Conservation (phyloP, 1,139 yeast species). For the Suhomyces bokatorum region DNA sequence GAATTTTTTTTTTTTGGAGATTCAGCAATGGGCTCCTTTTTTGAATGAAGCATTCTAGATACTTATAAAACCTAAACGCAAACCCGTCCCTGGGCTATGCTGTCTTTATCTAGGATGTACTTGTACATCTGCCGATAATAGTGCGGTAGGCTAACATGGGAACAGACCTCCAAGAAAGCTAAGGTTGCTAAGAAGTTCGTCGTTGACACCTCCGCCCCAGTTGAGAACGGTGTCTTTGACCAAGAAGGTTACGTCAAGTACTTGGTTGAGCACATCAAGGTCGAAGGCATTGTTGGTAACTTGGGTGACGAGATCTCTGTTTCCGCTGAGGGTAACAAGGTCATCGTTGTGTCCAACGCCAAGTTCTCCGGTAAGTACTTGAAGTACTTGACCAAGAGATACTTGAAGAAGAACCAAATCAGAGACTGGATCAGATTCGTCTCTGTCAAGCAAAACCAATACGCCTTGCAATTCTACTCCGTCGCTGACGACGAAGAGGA, state of each 20-base stretch:
- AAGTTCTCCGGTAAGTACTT: constrained; percentile 99
- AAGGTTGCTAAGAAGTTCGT: constrained; percentile 84
- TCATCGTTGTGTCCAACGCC: constrained; percentile 86
- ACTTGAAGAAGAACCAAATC: constrained; percentile 99
- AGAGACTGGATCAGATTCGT: constrained; percentile 99
- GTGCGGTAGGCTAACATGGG: constrained; percentile 63
- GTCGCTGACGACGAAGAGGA: constrained; percentile 95
- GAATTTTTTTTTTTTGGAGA: constrained; percentile 10
- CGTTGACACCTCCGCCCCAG: constrained; percentile 97
- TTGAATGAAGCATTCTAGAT: constrained; percentile 12
- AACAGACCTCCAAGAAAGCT: constrained; percentile 76
- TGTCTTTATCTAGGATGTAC: constrained; percentile 44
- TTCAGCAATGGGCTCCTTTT: constrained; percentile 9
- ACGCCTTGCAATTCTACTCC: constrained; percentile 99
- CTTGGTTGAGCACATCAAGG: constrained; percentile 99
- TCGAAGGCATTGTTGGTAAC: constrained; percentile 95
- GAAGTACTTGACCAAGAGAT: constrained; percentile 98
- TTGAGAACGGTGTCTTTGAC: constrained; percentile 96
- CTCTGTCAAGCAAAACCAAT: constrained; percentile 92
- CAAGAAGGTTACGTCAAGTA: constrained; percentile 97
- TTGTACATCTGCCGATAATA: constrained; percentile 32
- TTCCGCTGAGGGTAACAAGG: constrained; percentile 80
- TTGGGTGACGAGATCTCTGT: constrained; percentile 94
- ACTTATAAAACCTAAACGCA: constrained; percentile 21
- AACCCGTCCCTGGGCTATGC: constrained; percentile 57